These are phyloP conservation scores for Diplodia seriata DNA, from an alignment of 2,329 filamentous ascomycete genomes.

Conservation along the genomic window DNA sequence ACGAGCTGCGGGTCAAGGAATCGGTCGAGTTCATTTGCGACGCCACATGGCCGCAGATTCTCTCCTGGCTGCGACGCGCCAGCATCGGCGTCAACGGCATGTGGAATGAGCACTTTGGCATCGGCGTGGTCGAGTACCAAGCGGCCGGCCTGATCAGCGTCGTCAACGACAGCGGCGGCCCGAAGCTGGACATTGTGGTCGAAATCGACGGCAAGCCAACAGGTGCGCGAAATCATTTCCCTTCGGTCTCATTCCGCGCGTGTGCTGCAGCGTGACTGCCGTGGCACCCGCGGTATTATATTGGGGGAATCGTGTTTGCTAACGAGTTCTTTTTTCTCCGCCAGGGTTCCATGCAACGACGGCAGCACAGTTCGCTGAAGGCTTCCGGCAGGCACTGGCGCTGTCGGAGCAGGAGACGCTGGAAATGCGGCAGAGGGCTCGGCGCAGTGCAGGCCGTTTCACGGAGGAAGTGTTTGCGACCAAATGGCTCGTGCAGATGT, in stretches of 20 bases:
- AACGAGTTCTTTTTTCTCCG: neutral
- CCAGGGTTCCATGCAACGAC: constrained; percentile 85
- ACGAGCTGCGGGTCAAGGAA: constrained; percentile 78
- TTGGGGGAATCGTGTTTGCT: constrained; percentile 18
- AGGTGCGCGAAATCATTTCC: constrained; percentile 57
- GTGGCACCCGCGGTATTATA: constrained; percentile 7
- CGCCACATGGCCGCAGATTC: constrained; percentile 84
- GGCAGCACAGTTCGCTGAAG: constrained; percentile 77
- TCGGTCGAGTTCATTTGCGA: constrained; percentile 87
- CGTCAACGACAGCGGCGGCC: constrained; percentile 91
- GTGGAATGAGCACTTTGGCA: constrained; percentile 99
- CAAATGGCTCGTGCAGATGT: constrained; percentile 79
- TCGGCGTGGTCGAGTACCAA: constrained; percentile 97
- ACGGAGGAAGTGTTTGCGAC: constrained; percentile 84
- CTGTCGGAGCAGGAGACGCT: constrained; percentile 70
- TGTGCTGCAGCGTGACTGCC: constrained; percentile 1
- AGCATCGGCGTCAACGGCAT: constrained; percentile 95
- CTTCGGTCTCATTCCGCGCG: neutral
- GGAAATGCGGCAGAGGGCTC: constrained; percentile 76
- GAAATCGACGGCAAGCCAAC: constrained; percentile 79
- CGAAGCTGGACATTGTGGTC: constrained; percentile 90
- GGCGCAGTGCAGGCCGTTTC: constrained; percentile 81
- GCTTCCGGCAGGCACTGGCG: constrained; percentile 77
- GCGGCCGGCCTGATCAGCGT: constrained; percentile 92
- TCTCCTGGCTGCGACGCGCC: constrained; percentile 76